phyloP scores from a whole-genome alignment of 768 basidiomycete genomes.

The Hypholoma fasciculare region DNA sequence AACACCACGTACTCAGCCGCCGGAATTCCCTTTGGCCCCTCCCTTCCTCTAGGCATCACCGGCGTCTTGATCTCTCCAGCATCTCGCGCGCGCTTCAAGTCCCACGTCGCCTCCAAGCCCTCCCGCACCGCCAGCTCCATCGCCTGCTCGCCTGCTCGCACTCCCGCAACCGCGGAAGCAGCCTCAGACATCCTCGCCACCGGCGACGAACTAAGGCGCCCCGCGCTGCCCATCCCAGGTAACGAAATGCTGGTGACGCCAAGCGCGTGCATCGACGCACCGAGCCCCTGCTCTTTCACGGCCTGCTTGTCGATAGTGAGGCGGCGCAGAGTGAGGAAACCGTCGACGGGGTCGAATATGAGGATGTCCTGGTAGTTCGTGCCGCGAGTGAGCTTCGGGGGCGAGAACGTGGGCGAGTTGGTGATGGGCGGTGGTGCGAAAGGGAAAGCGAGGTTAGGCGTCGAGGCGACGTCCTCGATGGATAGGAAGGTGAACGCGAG shows the following conservation, averaged over 20 bases:
- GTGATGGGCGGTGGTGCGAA: constrained; percentile 10
- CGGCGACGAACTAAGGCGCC: constrained; percentile 35
- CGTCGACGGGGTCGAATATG: constrained; percentile 63
- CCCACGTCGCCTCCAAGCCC: constrained; percentile 63
- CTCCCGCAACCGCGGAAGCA: not conserved
- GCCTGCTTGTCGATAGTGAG: constrained; percentile 42
- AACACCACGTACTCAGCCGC: constrained; percentile 20
- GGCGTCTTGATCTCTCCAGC: constrained; percentile 54
- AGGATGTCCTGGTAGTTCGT: constrained; percentile 65
- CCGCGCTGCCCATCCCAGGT: constrained; percentile 49
- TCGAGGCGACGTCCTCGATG: constrained; percentile 24
- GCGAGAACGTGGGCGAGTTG: constrained; percentile 27
- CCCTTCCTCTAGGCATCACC: constrained; percentile 4
- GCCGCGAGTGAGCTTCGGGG: constrained; percentile 26
- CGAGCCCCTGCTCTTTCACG: constrained; percentile 24
- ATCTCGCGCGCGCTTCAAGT: constrained; percentile 47
- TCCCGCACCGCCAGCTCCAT: constrained; percentile 39
- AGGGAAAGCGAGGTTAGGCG: constrained; percentile 8
- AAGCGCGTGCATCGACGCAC: constrained; percentile 29
- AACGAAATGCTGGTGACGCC: constrained; percentile 62
- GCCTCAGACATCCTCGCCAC: constrained; percentile 14
- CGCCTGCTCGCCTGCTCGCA: constrained; percentile 15
- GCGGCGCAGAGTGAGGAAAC: constrained; percentile 55
- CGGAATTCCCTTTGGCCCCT: not conserved
- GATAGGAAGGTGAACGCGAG: constrained; percentile 60